These are phyloP conservation scores for Mercurialis annua DNA, from an alignment of 345 rosid species.

Conservation along the genomic window DNA sequence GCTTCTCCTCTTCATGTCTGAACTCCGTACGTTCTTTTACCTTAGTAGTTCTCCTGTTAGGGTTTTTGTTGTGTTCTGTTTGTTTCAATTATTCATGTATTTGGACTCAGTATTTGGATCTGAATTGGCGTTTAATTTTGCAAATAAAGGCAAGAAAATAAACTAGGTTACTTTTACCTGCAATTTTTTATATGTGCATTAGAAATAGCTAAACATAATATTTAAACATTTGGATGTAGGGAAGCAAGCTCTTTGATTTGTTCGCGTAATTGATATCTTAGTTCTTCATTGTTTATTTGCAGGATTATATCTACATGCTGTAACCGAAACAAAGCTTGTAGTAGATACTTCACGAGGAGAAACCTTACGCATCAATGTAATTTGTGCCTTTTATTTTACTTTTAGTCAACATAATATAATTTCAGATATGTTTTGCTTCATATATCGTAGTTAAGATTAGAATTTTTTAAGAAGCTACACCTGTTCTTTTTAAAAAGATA, in stretches of 20 bases:
- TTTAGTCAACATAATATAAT: slow-evolving; percentile 1
- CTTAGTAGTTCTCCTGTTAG: not conserved
- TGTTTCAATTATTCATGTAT: not conserved
- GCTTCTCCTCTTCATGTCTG: slow-evolving; percentile 94
- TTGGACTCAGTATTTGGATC: too few species aligned
- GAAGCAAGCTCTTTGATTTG: too few species aligned
- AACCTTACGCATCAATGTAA: slow-evolving; percentile 81
- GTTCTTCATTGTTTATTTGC: slow-evolving; percentile 2
- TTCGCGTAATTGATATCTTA: too few species aligned
- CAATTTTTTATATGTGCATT: too few species aligned
- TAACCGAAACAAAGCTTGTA: slow-evolving; percentile 81
- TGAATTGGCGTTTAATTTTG: too few species aligned
- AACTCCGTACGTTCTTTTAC: slow-evolving; percentile 55
- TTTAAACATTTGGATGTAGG: too few species aligned
- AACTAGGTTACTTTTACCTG: too few species aligned
- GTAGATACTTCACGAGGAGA: slow-evolving; percentile 99
- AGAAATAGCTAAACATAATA: too few species aligned
- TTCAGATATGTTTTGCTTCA: not conserved
- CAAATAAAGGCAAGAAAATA: too few species aligned
- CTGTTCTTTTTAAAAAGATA: too few species aligned
- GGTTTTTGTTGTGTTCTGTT: not conserved
- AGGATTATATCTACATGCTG: slow-evolving; percentile 81
- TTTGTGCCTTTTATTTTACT: slow-evolving; percentile 10
- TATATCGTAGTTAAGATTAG: not conserved
- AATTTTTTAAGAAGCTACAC: too few species aligned